Evolutionary conservation across 768 basidiomycete genomes (phyloP).

Genomic region (Trametes maxima): DNA sequence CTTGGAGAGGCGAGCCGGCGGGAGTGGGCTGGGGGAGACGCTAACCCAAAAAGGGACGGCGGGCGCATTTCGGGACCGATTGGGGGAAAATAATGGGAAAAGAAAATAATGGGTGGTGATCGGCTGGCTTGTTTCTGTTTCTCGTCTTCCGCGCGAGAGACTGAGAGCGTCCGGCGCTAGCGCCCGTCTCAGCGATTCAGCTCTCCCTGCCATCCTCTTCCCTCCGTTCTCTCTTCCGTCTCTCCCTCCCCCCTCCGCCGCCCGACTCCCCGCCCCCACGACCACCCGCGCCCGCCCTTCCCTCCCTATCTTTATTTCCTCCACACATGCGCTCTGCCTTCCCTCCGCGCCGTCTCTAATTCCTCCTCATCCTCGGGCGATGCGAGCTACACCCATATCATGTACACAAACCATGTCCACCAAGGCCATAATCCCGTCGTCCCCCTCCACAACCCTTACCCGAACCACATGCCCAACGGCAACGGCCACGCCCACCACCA

Average conservation of each 20-base stretch:
- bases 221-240: conserved; percentile 16
- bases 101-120: conserved; percentile 17
- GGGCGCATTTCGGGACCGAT: conserved; percentile 23
- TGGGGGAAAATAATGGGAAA: conserved; percentile 3
- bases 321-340: conserved; percentile 27
- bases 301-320: conserved; percentile 31
- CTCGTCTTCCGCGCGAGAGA: conserved; percentile 23
- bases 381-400: conserved; percentile 55
- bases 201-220: conserved; percentile 21
- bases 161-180: conserved; percentile 15
- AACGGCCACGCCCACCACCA: conserved; percentile 26
- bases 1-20: not conserved
- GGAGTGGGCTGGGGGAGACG: conserved; percentile 1
- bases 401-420: conserved; percentile 55
- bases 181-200: conserved; percentile 9
- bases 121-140: conserved; percentile 20
- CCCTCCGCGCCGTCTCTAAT: conserved; percentile 33
- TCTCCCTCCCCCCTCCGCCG: conserved; percentile 4
- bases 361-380: conserved; percentile 46
- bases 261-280: conserved; percentile 2
- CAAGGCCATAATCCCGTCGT: conserved; percentile 42
- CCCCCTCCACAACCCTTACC: conserved; percentile 38
- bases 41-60: conserved; percentile 2
- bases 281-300: conserved; percentile 5
- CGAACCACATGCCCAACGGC: conserved; percentile 37